Evolutionary conservation across 2,329 filamentous ascomycete genomes (phyloP).

Genomic region (Sclerotinia sclerotiorum): DNA sequence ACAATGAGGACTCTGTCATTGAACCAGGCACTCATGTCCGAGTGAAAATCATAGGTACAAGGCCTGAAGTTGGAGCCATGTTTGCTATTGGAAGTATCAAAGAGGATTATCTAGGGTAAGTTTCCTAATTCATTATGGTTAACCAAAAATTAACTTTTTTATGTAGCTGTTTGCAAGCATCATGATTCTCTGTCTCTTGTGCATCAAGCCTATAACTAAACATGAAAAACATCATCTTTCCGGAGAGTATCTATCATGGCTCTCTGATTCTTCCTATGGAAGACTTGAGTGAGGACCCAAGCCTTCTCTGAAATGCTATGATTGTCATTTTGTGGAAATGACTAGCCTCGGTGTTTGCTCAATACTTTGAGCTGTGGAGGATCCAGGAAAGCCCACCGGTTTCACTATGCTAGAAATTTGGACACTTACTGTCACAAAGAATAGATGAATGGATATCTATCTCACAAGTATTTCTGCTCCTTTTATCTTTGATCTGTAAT

Average conservation of each 20-base stretch:
- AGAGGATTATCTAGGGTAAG: slow-evolving; percentile 70
- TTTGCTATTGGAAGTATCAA: slow-evolving; percentile 98
- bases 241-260: not conserved
- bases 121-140: slow-evolving; percentile 16
- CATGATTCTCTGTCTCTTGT: slow-evolving; percentile 25
- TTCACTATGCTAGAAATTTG: not conserved
- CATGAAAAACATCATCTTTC: not conserved
- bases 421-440: slow-evolving; percentile 1
- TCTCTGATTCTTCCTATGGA: not conserved
- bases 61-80: slow-evolving; percentile 91
- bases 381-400: not conserved
- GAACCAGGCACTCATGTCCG: slow-evolving; percentile 92
- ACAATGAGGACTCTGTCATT: slow-evolving; percentile 90
- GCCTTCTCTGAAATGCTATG: not conserved
- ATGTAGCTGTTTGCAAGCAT: slow-evolving; percentile 35
- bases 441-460: slow-evolving; percentile 18
- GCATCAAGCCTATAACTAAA: not conserved
- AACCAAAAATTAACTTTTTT: slow-evolving; percentile 17
- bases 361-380: slow-evolving; percentile 4
- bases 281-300: not conserved
- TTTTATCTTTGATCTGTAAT: not conserved
- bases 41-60: slow-evolving; percentile 89
- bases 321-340: slow-evolving; percentile 11
- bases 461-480: not conserved
- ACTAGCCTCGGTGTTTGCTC: not conserved